Base-by-base conservation (phyloP, 441 rosid genomes). In the Jatropha multifida region DNA sequence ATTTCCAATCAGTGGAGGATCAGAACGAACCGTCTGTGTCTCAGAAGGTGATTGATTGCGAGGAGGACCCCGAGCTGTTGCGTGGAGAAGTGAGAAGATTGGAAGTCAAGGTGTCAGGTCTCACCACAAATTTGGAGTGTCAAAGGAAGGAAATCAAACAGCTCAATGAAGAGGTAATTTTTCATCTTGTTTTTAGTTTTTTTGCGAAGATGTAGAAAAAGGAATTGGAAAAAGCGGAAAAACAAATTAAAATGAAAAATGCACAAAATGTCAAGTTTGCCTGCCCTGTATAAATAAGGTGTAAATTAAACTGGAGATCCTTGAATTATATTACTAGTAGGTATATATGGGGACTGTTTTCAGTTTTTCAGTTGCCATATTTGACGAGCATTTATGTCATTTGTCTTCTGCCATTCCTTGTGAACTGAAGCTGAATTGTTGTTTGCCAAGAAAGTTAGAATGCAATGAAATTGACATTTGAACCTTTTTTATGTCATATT, bases 1-100 rank as follows among this genome's bases (percentile, higher is more conserved):
- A 91, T 78, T 95, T 93, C 60, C 99, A 95, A 72, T 93, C 98
- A 5, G 58, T 87, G 3, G 99, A 90, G 65, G 88, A 89, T 23
- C 87, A 81, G 46, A 77, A 66, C 46, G 93, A 88, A 37, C 55
- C 81, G 14, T 9, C 7, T 17, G 54, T 41, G 41, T 71, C 89
- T 2, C 84, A 72, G 77, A 82, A 86, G 73, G 68, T 32, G 32
- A 71, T 13, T 18, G 87, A 67, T 54, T 17, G 78, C 11, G 84
- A 81, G 61, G 88, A 87, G 46, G 94, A 92, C 85, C 83, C 89
- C 0, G 88, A 71, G 51, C 73, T 83, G 48, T 75, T 93, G 82
- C 86, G 87, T 0, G 77, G 76, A 1, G 87, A 87, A 81, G 89
- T 90, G 77, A 85, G 77, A 78, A 87, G 90, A 74, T 79, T 95